Percentiles rank a stretch among this genome's conserved stretches.
phyloP scores from a whole-genome alignment of 2,329 filamentous ascomycete species.

The Fusarium multiceps region DNA sequence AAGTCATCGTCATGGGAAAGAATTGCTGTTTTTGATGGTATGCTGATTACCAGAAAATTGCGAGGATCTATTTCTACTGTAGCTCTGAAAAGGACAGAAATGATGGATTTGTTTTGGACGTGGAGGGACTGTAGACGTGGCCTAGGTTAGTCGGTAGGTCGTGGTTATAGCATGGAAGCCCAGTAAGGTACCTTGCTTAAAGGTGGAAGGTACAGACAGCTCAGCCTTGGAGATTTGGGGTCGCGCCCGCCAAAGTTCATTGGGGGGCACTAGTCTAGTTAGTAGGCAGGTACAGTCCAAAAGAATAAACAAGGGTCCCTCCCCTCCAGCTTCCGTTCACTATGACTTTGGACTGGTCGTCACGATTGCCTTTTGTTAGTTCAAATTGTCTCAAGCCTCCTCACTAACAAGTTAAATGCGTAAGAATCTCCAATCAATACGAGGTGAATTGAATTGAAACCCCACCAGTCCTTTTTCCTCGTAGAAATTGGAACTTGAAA shows the following conservation, averaged over 20 bases:
- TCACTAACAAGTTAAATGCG: background rate
- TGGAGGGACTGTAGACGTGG: slow-evolving; percentile 28
- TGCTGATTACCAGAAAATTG: background rate
- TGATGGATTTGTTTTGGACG: slow-evolving; percentile 16
- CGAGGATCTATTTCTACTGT: background rate
- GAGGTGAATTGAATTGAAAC: background rate
- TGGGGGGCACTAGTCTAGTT: slow-evolving; percentile 26
- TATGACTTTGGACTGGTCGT: slow-evolving; percentile 3
- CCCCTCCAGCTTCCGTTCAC: background rate
- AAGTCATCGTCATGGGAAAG: slow-evolving; percentile 31
- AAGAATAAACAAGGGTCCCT: slow-evolving; percentile 6
- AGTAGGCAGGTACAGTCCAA: slow-evolving; percentile 6
- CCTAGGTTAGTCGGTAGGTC: slow-evolving; percentile 1
- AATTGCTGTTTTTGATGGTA: slow-evolving; percentile 9
- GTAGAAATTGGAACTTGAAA: background rate
- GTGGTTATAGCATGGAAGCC: background rate
- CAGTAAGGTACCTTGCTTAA: background rate
- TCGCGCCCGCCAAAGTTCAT: slow-evolving; percentile 35
- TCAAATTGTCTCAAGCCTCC: background rate
- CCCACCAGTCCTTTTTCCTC: background rate
- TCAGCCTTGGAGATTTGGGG: slow-evolving; percentile 34
- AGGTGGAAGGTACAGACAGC: slow-evolving; percentile 3
- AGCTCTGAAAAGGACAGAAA: slow-evolving; percentile 3
- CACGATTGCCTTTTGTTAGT: slow-evolving; percentile 10
- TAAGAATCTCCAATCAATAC: background rate